A percentile compares a stretch with the other conserved stretches of the same genome.
These are phyloP conservation scores for Tuctoria greenei DNA, from an alignment of 176 grass and related monocot species.

Conservation along the genomic window DNA sequence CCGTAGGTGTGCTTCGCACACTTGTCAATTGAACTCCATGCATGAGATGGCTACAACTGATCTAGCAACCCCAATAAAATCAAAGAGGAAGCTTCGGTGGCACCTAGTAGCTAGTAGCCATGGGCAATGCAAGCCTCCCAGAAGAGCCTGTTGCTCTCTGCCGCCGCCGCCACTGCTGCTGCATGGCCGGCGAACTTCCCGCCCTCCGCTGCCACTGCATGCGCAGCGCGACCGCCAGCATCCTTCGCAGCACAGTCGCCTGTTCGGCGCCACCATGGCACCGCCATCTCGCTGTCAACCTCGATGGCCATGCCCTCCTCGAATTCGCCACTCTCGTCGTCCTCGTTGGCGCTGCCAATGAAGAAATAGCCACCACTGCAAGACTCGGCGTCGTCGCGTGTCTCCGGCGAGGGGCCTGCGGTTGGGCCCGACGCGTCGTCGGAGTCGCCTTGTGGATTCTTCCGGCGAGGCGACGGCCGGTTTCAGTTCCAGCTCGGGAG, in stretches of 20 bases:
- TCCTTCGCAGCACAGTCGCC: background rate
- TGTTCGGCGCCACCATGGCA: constrained; percentile 14
- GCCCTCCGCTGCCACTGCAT: background rate
- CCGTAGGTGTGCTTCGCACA: too few species aligned
- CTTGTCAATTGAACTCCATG: too few species aligned
- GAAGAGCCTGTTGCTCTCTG: constrained; percentile 34
- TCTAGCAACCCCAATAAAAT: too few species aligned
- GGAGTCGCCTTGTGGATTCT: constrained; percentile 23
- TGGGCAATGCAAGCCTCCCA: constrained; percentile 48
- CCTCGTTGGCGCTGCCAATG: background rate
- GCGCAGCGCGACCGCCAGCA: background rate
- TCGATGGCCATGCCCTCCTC: background rate
- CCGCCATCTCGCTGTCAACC: background rate
- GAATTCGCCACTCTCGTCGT: background rate
- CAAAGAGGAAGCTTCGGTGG: too few species aligned
- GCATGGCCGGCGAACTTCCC: background rate
- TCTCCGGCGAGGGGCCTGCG: background rate
- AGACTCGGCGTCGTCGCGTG: constrained; percentile 24
- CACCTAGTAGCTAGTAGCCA: constrained; percentile 36
- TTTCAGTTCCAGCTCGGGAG: background rate
- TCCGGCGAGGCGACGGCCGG: background rate
- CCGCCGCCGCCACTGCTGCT: background rate
- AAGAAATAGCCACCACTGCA: constrained; percentile 20
- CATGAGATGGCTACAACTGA: too few species aligned
- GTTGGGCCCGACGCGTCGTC: background rate